Evolutionary conservation across 352 stramenopile genomes (phyloP), one percentile per base, ranked within the genome.

Genomic region (Globisporangium ultimum): DNA sequence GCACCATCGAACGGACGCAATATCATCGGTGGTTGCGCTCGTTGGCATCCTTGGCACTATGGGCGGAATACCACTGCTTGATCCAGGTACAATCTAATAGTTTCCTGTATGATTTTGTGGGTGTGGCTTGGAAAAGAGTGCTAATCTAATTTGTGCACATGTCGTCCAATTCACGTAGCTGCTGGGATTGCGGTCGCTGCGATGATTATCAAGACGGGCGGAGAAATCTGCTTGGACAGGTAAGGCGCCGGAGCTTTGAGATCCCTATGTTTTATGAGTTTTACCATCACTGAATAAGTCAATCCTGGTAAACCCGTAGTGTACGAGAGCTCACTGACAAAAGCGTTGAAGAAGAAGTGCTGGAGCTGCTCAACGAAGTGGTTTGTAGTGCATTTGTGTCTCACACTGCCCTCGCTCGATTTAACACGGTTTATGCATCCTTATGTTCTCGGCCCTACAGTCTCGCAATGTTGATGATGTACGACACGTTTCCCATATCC

Each of bases 1-100:
- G 96, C 96, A 99, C 56, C 89, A 97, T 56, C 87, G 89, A 14
- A 95, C 87, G 1, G 89, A 97, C 47, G 87, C 89, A 2, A 90
- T 97, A 43, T 97, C 89, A n/a, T 97, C 89, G 0, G 64, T 97
- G 17, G 80, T 96, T 1, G 88, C 89, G 2, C 60, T 97, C 7
- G 78, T 67, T 56, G 84, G 84, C 17, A 94, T 94, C 61, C 42
- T 89, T 1, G 84, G 84, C 6, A 81, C 77, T 1, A 91, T 94
- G 67, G 66, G 66, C 32, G 80, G 83, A 3, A 55, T 92, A 18
- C 84, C 82, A 21, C 60, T 92, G 4, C 61, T 94, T 49, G 84
- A 94, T 65, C 84, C 84, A 68, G 68, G 79, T 91, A 49, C 56
- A 64, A 48, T 11, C 24, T 32, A 32, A 32, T 32, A 32, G 2